Evolutionary conservation across 169 alveolate species (phyloP).

Genomic region (Eimeria necatrix): DNA sequence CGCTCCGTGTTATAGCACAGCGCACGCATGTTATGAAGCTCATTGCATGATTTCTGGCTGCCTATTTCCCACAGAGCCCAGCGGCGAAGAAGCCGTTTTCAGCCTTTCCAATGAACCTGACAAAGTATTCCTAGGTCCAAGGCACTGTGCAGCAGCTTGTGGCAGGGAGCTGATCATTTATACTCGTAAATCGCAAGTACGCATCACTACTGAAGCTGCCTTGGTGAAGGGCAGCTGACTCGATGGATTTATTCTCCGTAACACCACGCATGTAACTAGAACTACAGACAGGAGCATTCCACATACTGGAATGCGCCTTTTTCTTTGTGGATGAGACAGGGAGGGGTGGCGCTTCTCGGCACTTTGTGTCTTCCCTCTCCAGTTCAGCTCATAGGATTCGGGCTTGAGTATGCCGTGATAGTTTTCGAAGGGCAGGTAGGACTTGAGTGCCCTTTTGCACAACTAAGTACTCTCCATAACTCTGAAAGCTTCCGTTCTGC

Average conservation of each 20-base stretch:
- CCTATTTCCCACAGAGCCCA: background rate
- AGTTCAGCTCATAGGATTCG: constrained; percentile 18
- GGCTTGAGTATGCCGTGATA: constrained; percentile 1
- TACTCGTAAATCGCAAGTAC: background rate
- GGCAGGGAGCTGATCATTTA: background rate
- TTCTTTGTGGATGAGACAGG: background rate
- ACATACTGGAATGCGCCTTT: background rate
- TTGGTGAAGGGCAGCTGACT: background rate
- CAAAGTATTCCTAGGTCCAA: constrained; percentile 14
- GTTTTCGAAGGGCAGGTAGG: constrained; percentile 6
- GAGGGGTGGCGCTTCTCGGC: background rate
- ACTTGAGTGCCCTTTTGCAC: background rate
- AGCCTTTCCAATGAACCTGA: background rate
- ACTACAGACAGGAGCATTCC: background rate
- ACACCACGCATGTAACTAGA: background rate
- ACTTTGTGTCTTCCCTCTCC: background rate
- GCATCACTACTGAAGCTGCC: background rate
- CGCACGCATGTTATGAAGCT: no score
- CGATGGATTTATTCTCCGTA: background rate
- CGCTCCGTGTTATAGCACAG: no score
- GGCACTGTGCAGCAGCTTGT: background rate
- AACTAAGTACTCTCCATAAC: background rate
- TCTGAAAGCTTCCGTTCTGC: no score
- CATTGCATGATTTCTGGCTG: no score
- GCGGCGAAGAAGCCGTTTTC: background rate